These are phyloP conservation scores for Phytophthora crassamura DNA, from an alignment of 352 stramenopile species.

Conservation along the genomic window DNA sequence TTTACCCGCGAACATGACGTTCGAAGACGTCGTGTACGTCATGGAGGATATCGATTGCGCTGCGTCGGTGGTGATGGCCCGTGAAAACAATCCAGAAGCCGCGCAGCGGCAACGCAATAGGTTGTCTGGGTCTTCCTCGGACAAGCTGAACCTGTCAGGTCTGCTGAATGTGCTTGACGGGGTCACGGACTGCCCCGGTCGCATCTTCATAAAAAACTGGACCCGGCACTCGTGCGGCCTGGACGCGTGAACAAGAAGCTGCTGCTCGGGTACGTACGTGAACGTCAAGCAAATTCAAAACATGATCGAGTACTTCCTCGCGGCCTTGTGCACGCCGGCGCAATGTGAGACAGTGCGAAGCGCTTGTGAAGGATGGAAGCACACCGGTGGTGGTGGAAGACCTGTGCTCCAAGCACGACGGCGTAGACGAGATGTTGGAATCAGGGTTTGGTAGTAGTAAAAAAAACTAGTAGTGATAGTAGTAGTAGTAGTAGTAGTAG, in stretches of 20 bases:
- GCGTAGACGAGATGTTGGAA: conserved; percentile 27
- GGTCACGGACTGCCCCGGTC: conserved; percentile 74
- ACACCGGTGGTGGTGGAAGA: conserved; percentile 44
- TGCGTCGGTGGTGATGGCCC: conserved; percentile 66
- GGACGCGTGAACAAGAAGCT: too few relatives aligned
- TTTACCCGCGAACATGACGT: conserved; percentile 67
- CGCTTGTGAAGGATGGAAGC: not conserved
- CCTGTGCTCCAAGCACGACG: conserved; percentile 52
- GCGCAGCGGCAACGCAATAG: conserved; percentile 15
- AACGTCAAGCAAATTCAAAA: conserved; percentile 38
- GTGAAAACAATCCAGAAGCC: conserved; percentile 35
- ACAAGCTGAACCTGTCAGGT: conserved; percentile 84
- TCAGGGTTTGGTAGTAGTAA: too few relatives aligned
- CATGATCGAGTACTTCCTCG: conserved; percentile 82
- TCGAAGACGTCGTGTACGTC: conserved; percentile 90
- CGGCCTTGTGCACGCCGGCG: conserved; percentile 24
- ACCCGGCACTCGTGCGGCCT: conserved; percentile 89
- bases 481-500: too few relatives aligned
- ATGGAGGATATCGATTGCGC: conserved; percentile 92
- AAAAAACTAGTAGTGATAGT: too few relatives aligned
- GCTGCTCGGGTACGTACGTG: conserved; percentile 83
- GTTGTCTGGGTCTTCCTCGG: conserved; percentile 10
- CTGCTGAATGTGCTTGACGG: conserved; percentile 93
- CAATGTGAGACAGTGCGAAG: conserved; percentile 25
- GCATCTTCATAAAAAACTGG: conserved; percentile 89